A percentile compares a stretch with the other conserved stretches of the same genome.
These are phyloP conservation scores for Oxyria digyna DNA, from an alignment of 148 eudicot genomes.

Conservation along the genomic window DNA sequence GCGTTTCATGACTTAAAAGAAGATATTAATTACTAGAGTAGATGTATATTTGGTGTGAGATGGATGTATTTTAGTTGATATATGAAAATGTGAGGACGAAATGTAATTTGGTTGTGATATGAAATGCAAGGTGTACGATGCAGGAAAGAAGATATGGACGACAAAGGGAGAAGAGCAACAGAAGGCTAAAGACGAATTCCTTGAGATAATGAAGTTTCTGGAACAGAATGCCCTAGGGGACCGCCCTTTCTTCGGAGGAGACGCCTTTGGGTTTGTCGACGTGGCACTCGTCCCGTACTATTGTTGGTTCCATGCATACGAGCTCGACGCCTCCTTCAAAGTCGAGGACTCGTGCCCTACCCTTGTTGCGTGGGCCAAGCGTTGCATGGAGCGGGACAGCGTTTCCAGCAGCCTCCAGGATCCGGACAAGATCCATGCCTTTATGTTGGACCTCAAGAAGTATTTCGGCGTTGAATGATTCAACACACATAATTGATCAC, in stretches of 20 bases:
- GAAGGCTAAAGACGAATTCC: slow-evolving; percentile 6
- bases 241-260: slow-evolving; percentile 40
- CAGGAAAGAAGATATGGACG: slow-evolving; percentile 18
- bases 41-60: too few species aligned
- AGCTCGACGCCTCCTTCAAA: slow-evolving; percentile 20
- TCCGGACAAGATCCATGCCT: slow-evolving; percentile 13
- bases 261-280: slow-evolving; percentile 30
- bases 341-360: slow-evolving; percentile 28
- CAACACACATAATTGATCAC: too few species aligned
- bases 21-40: too few species aligned
- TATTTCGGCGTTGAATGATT: neutral
- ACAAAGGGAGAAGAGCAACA: slow-evolving; percentile 31
- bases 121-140: slow-evolving; percentile 18
- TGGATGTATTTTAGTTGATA: too few species aligned
- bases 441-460: slow-evolving; percentile 8
- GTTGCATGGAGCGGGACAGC: slow-evolving; percentile 33
- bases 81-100: too few species aligned
- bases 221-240: slow-evolving; percentile 29
- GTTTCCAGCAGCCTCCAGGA: slow-evolving; percentile 26
- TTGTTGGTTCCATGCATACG: slow-evolving; percentile 28
- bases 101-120: too few species aligned
- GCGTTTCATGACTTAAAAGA: too few species aligned
- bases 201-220: slow-evolving; percentile 18
- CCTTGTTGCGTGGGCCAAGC: slow-evolving; percentile 25
- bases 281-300: slow-evolving; percentile 22